A percentile compares a stretch with the other conserved stretches of the same genome.
Conservation (phyloP, 208 protist species). For the Trypanosoma platydactyli region DNA sequence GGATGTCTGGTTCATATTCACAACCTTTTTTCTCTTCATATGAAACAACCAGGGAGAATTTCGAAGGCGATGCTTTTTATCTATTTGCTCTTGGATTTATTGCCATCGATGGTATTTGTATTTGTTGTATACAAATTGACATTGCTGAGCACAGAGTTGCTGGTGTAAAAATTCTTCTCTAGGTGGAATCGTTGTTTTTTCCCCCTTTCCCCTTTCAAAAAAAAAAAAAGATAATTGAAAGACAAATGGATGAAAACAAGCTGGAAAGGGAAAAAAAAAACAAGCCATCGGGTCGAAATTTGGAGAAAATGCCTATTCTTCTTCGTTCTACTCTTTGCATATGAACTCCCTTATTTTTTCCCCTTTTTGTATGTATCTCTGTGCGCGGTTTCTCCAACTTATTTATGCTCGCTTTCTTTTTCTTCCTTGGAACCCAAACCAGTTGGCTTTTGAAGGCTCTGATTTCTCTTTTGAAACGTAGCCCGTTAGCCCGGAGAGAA, state of each 20-base stretch:
- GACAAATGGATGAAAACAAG: not conserved
- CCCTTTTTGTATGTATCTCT: not conserved
- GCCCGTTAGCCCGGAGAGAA: not conserved
- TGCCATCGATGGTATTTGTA: slow-evolving; percentile 54
- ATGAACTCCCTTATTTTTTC: not conserved
- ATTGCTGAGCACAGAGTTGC: slow-evolving; percentile 13
- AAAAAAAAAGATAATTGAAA: not conserved
- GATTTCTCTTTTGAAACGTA: not conserved
- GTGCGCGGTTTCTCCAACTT: not conserved
- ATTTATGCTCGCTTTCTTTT: not conserved
- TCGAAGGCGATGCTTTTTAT: slow-evolving; percentile 46
- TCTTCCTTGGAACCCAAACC: not conserved
- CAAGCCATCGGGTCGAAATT: no score
- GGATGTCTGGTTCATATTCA: slow-evolving; percentile 45
- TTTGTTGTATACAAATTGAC: slow-evolving; percentile 49
- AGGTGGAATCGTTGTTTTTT: not conserved
- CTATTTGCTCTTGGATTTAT: slow-evolving; percentile 56
- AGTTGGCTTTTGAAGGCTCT: not conserved
- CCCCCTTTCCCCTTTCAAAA: slow-evolving; percentile 1
- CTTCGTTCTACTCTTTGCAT: not conserved
- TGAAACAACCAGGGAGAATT: slow-evolving; percentile 27
- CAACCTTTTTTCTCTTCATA: slow-evolving; percentile 37
- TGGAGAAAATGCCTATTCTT: no score
- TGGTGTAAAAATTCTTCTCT: slow-evolving; percentile 1
- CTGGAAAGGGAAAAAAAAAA: not conserved